phyloP scores from a whole-genome alignment of 2,329 filamentous ascomycete species.

The Cordyceps militaris region DNA sequence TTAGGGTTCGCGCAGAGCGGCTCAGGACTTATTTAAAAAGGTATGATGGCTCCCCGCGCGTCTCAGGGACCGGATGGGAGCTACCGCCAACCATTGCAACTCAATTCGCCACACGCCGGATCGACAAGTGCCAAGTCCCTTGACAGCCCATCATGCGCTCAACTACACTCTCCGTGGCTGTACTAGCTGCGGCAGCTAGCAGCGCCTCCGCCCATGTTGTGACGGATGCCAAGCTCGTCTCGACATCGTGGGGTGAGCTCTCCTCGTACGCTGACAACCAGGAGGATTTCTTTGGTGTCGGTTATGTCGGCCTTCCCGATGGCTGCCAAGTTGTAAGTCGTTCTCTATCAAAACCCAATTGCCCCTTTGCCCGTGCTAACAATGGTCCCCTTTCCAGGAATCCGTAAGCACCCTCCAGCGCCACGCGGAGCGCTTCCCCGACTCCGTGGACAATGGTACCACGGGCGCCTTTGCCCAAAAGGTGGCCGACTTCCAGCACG shows the following conservation, averaged over 20 bases:
- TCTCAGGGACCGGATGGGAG: not conserved
- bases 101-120: not conserved
- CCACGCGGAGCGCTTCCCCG: constrained; percentile 46
- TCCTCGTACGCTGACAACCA: constrained; percentile 40
- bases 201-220: constrained; percentile 14
- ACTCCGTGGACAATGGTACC: constrained; percentile 40
- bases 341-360: not conserved
- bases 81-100: not conserved
- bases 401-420: constrained; percentile 46
- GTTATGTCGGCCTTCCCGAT: constrained; percentile 39
- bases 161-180: not conserved
- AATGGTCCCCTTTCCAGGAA: constrained; percentile 24
- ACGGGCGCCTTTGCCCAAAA: constrained; percentile 43
- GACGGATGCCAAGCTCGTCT: constrained; percentile 24
- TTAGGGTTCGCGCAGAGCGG: not conserved
- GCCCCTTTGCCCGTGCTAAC: not conserved
- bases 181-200: not conserved
- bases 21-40: no score
- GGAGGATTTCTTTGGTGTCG: constrained; percentile 39
- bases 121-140: not conserved
- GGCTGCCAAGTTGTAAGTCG: constrained; percentile 34
- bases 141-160: constrained; percentile 1
- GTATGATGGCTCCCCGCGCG: not conserved
- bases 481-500: constrained; percentile 35
- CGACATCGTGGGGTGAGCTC: constrained; percentile 38